Conservation (phyloP, 257 asterid genomes). For the Jacaranda copaia region DNA sequence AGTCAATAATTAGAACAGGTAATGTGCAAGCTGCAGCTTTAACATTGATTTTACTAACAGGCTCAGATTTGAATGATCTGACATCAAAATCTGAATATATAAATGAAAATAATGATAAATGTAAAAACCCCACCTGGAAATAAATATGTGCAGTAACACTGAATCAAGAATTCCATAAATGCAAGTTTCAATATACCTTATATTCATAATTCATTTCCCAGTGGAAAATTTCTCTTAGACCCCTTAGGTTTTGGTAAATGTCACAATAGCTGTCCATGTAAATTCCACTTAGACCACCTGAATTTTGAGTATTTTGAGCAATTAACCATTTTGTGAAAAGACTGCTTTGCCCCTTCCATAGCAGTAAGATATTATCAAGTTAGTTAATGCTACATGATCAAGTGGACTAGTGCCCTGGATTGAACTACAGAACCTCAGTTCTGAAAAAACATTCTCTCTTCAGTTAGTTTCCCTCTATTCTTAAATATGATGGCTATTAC, state of each 20-base stretch:
- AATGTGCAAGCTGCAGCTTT: background rate
- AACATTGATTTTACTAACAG: slow-evolving; percentile 20
- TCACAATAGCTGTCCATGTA: background rate
- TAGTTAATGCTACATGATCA: background rate
- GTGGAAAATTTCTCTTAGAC: too few species aligned
- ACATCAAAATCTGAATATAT: background rate
- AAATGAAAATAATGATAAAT: background rate
- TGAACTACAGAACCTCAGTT: slow-evolving; percentile 20
- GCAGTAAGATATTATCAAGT: background rate
- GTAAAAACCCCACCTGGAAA: slow-evolving; percentile 17
- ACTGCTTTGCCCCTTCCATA: background rate
- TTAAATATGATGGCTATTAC: slow-evolving; percentile 56
- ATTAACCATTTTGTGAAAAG: background rate
- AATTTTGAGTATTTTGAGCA: background rate
- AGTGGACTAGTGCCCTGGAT: background rate
- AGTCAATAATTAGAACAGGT: slow-evolving; percentile 1
- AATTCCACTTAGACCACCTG: background rate
- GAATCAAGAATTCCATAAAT: background rate
- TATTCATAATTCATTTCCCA: too few species aligned
- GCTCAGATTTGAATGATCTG: background rate
- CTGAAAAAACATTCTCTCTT: background rate
- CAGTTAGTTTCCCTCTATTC: slow-evolving; percentile 4
- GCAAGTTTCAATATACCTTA: too few species aligned
- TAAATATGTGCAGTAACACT: background rate
- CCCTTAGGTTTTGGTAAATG: too few species aligned